Percentiles rank a stretch among this genome's conserved stretches.
Conservation (phyloP, 148 eudicot genomes). For the Persicaria tinctoria region DNA sequence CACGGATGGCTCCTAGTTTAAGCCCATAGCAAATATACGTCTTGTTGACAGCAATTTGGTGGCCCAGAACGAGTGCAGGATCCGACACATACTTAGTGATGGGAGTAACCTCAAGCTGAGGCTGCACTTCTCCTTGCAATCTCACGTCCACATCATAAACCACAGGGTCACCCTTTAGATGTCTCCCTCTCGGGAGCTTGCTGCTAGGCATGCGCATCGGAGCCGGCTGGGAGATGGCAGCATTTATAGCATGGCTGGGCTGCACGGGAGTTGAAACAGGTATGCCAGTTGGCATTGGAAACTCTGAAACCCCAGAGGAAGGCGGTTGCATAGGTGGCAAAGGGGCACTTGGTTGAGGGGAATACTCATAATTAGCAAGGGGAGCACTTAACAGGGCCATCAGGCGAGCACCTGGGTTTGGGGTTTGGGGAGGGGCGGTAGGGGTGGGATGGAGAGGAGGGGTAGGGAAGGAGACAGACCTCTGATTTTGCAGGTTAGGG, state of each 20-base stretch:
- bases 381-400: constrained; percentile 70
- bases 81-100: constrained; percentile 91
- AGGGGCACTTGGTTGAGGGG: constrained; percentile 25
- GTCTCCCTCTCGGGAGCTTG: constrained; percentile 77
- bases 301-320: constrained; percentile 33
- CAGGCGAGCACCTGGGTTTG: constrained; percentile 28
- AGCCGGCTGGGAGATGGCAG: constrained; percentile 21
- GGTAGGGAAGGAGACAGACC: not conserved
- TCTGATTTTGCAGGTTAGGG: no score
- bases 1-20: constrained; percentile 80
- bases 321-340: constrained; percentile 26
- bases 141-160: constrained; percentile 70
- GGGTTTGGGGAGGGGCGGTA: constrained; percentile 15
- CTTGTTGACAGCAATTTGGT: constrained; percentile 87
- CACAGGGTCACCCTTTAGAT: constrained; percentile 49
- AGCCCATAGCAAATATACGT: constrained; percentile 90
- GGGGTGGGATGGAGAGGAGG: constrained; percentile 33
- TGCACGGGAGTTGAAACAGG: constrained; percentile 17
- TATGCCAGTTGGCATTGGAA: constrained; percentile 17
- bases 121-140: constrained; percentile 82
- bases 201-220: constrained; percentile 68
- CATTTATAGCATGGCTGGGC: constrained; percentile 19
- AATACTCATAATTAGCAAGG: constrained; percentile 9
- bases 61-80: constrained; percentile 75
- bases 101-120: constrained; percentile 93